Percentiles rank a stretch among this genome's conserved stretches.
phyloP scores from a whole-genome alignment of 805 yeast species.

The Komagataella pastoris region DNA sequence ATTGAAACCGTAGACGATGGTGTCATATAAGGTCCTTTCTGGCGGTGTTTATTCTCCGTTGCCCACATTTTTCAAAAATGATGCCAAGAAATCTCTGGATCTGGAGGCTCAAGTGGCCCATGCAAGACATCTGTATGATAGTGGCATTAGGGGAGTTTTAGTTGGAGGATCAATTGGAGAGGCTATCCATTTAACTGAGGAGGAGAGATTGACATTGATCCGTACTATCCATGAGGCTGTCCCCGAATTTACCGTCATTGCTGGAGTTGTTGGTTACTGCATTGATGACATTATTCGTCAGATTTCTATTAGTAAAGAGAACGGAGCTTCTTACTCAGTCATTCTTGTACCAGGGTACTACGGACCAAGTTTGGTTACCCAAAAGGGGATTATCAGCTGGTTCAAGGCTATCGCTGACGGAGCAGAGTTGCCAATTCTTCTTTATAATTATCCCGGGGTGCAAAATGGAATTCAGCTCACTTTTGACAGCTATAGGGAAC shows the following conservation, averaged over 20 bases:
- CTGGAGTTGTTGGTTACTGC: constrained; percentile 34
- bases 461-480: constrained; percentile 24
- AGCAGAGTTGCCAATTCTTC: constrained; percentile 26
- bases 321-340: constrained; percentile 25
- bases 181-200: constrained; percentile 31
- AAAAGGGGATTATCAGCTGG: constrained; percentile 32
- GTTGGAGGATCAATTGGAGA: constrained; percentile 45
- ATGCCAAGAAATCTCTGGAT: constrained; percentile 27
- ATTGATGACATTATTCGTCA: constrained; percentile 30
- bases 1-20: neutral
- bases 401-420: constrained; percentile 27
- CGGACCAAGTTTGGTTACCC: constrained; percentile 26
- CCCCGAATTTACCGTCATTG: constrained; percentile 25
- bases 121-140: constrained; percentile 24
- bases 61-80: constrained; percentile 38
- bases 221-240: constrained; percentile 20
- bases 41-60: constrained; percentile 38
- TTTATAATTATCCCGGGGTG: constrained; percentile 37
- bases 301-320: constrained; percentile 18
- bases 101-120: constrained; percentile 25
- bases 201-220: constrained; percentile 26
- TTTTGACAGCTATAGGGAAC: constrained; percentile 23
- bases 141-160: constrained; percentile 34
- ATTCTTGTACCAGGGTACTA: constrained; percentile 35
- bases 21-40: neutral